A percentile compares a stretch with the other conserved stretches of the same genome.
These are phyloP conservation scores for Aquilaria yunnanensis DNA, from an alignment of 345 rosid genomes.

Conservation along the genomic window DNA sequence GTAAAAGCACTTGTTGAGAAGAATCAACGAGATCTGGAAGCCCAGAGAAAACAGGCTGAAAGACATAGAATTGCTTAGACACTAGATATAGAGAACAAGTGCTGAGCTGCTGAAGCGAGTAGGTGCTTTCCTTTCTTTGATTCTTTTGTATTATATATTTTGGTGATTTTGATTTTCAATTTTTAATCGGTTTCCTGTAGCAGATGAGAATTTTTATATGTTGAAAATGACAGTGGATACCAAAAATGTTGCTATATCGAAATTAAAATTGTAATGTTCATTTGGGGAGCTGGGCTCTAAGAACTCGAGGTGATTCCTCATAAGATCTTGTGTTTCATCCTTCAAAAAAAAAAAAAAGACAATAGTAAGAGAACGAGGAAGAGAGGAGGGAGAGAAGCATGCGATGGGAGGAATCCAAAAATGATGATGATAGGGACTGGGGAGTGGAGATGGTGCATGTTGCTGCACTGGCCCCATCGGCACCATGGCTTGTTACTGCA, in stretches of 20 bases:
- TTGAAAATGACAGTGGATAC: conserved; percentile 5
- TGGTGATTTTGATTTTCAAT: background rate
- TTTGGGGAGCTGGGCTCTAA: conserved; percentile 18
- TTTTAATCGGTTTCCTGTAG: background rate
- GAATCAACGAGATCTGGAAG: conserved; percentile 90
- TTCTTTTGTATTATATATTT: conserved; percentile 22
- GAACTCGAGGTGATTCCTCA: conserved; percentile 1
- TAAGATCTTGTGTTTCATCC: no score
- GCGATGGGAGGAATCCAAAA: no score
- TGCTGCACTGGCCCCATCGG: no score
- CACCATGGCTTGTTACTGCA: no score
- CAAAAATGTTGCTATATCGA: conserved; percentile 9
- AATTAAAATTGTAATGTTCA: conserved; percentile 14
- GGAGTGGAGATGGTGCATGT: no score
- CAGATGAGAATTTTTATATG: conserved; percentile 9
- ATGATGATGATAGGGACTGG: no score
- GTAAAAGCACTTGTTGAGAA: conserved; percentile 95
- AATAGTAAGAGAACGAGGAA: no score
- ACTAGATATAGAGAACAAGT: conserved; percentile 81
- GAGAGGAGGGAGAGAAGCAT: no score
- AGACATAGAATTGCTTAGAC: conserved; percentile 87
- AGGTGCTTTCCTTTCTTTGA: conserved; percentile 20
- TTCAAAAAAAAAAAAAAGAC: no score
- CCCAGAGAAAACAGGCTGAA: conserved; percentile 88
- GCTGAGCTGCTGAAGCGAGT: conserved; percentile 70